These are phyloP conservation scores for Inga laurina DNA, from an alignment of 306 rosid genomes.

Conservation along the genomic window DNA sequence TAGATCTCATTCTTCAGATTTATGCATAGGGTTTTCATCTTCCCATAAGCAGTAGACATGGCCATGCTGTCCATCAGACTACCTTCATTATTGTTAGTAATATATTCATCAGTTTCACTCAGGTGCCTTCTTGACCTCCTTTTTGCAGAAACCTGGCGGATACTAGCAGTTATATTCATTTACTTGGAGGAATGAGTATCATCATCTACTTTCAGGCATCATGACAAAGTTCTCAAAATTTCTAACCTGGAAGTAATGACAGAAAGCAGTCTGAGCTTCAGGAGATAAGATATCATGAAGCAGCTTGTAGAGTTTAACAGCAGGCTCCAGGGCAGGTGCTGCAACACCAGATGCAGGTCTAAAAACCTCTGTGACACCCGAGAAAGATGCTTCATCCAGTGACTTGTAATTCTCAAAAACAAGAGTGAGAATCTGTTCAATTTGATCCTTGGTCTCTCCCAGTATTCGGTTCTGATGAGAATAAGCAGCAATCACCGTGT, in stretches of 20 bases:
- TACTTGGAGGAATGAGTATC: not conserved
- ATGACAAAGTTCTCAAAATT: conserved; percentile 26
- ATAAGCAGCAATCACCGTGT: conserved; percentile 28
- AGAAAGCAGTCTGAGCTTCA: conserved; percentile 86
- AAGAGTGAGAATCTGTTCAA: conserved; percentile 76
- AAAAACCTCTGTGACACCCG: conserved; percentile 79
- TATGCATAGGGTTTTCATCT: conserved; percentile 77
- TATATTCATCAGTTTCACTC: conserved; percentile 90
- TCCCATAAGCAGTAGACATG: conserved; percentile 75
- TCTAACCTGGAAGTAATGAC: conserved; percentile 94
- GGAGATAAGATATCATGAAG: conserved; percentile 97
- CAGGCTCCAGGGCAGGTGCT: conserved; percentile 90
- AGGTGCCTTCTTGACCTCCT: conserved; percentile 88
- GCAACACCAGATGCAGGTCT: conserved; percentile 73
- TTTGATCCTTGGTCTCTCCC: conserved; percentile 92
- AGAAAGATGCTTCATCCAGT: conserved; percentile 77
- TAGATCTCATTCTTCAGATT: conserved; percentile 75
- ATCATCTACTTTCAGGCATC: conserved; percentile 12
- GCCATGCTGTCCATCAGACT: conserved; percentile 59
- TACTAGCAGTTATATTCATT: conserved; percentile 28
- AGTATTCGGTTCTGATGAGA: conserved; percentile 75
- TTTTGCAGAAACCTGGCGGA: conserved; percentile 81
- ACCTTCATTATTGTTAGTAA: conserved; percentile 67
- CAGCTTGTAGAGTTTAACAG: conserved; percentile 83
- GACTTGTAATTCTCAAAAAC: conserved; percentile 92